phyloP scores from a whole-genome alignment of 129 eudicot species.

The Flaveria linearis region DNA sequence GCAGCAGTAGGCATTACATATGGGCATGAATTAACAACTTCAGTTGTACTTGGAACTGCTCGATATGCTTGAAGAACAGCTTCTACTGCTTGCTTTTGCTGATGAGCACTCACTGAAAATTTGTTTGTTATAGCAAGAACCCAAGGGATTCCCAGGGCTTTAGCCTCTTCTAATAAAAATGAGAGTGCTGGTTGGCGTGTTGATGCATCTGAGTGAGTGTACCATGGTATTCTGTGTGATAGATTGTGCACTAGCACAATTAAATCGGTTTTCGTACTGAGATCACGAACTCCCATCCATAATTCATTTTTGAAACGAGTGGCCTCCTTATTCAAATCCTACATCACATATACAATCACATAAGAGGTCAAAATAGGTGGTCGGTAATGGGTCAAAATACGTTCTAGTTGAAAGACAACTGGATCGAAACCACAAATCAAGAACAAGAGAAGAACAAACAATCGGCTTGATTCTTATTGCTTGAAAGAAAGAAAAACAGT shows the following conservation, averaged over 20 bases:
- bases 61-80: constrained; percentile 79
- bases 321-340: constrained; percentile 81
- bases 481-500: too few species aligned
- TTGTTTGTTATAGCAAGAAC: constrained; percentile 92
- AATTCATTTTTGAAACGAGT: constrained; percentile 73
- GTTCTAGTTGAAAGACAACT: too few species aligned
- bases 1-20: constrained; percentile 71
- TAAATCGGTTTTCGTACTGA: constrained; percentile 75
- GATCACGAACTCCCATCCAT: constrained; percentile 94
- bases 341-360: constrained; percentile 28
- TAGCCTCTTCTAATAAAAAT: constrained; percentile 77
- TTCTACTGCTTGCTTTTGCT: constrained; percentile 73
- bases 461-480: too few species aligned
- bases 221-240: constrained; percentile 80
- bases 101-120: constrained; percentile 92
- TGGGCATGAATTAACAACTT: constrained; percentile 80
- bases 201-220: constrained; percentile 48
- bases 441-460: too few species aligned
- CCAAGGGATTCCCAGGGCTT: constrained; percentile 93
- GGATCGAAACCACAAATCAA: too few species aligned
- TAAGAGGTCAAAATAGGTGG: constrained; percentile 11
- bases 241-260: constrained; percentile 89
- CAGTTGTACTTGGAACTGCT: constrained; percentile 61
- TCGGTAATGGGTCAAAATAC: neutral
- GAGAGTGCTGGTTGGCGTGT: constrained; percentile 69